phyloP scores from a whole-genome alignment of 345 rosid species.

The Erucastrum elatum region DNA sequence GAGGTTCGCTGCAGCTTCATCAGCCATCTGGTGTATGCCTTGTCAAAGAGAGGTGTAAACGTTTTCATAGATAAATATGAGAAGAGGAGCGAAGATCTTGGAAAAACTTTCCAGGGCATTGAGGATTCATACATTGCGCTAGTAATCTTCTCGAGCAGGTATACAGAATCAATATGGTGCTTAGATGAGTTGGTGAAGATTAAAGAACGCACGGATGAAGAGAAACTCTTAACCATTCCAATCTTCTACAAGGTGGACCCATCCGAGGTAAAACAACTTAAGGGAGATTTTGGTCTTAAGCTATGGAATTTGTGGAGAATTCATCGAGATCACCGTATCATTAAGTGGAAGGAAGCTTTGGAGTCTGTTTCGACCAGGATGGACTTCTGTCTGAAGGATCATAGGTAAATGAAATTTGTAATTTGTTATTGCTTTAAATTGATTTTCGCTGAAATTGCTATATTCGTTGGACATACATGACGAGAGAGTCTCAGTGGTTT shows the following conservation, averaged over 20 bases:
- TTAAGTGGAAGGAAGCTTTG: conserved; percentile 18
- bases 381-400: neutral
- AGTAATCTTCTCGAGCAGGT: neutral
- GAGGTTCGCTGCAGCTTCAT: neutral
- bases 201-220: conserved; percentile 7
- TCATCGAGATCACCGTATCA: neutral
- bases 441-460: neutral
- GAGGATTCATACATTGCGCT: too few species aligned
- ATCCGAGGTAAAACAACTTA: neutral
- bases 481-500: neutral
- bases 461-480: neutral
- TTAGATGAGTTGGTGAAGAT: conserved; percentile 5
- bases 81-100: neutral
- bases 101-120: too few species aligned
- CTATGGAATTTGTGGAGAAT: neutral
- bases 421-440: neutral
- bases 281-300: neutral
- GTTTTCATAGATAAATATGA: neutral
- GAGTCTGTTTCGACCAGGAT: neutral
- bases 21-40: neutral
- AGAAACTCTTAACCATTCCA: neutral
- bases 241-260: conserved; percentile 3
- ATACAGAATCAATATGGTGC: neutral
- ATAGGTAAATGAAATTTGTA: neutral
- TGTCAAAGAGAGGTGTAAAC: neutral